Evolutionary conservation across 352 stramenopile species (phyloP).

Genomic region (Phytophthora capsici): DNA sequence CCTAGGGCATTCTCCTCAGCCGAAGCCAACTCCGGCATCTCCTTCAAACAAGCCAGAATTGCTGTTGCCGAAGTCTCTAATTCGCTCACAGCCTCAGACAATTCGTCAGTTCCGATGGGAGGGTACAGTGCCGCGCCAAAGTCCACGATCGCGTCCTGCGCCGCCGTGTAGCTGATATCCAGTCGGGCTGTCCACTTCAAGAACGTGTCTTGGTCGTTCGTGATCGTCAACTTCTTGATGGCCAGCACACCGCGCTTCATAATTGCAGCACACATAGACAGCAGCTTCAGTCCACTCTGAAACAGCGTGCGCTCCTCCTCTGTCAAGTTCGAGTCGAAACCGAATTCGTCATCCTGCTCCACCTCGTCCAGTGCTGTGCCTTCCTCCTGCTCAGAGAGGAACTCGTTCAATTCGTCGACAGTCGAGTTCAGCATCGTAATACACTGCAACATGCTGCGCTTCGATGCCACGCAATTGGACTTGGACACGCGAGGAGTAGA

Average conservation of each 20-base stretch:
- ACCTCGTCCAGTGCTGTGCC: constrained; percentile 48
- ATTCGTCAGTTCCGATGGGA: constrained; percentile 70
- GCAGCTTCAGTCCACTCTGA: constrained; percentile 64
- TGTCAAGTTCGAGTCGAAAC: constrained; percentile 78
- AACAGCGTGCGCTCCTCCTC: constrained; percentile 75
- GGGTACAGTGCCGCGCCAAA: constrained; percentile 84
- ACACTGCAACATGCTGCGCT: constrained; percentile 88
- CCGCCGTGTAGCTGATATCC: constrained; percentile 64
- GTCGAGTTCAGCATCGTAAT: constrained; percentile 86
- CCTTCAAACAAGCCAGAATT: constrained; percentile 57
- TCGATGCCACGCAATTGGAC: constrained; percentile 88
- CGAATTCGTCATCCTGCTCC: constrained; percentile 77
- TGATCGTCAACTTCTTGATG: constrained; percentile 73
- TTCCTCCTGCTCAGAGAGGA: constrained; percentile 62
- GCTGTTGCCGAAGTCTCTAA: constrained; percentile 41
- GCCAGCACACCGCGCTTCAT: constrained; percentile 86
- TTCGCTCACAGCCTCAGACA: constrained; percentile 43
- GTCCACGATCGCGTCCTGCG: constrained; percentile 79
- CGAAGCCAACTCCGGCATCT: constrained; percentile 55
- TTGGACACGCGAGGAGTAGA: constrained; percentile 75
- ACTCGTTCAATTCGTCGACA: constrained; percentile 81
- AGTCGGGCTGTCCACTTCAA: constrained; percentile 75
- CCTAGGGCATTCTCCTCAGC: constrained; percentile 44
- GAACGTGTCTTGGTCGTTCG: constrained; percentile 63
- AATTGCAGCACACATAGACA: constrained; percentile 76